Evolutionary conservation across 441 rosid species (phyloP).

Genomic region (Bruguiera hainesii): DNA sequence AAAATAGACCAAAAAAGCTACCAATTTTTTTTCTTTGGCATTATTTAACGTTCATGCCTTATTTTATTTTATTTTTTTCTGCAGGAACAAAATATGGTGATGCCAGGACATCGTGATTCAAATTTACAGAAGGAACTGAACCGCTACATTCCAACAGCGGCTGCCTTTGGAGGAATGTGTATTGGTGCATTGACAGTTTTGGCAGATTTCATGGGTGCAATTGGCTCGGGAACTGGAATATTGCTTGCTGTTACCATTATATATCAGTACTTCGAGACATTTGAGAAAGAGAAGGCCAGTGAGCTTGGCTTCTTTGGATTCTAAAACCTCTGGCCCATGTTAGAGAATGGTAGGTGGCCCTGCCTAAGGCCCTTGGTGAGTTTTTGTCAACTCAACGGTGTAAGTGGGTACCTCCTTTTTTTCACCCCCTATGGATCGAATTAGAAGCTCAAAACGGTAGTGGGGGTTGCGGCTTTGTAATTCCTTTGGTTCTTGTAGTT

Average conservation of each 20-base stretch:
- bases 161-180: constrained; percentile 81
- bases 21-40: no score
- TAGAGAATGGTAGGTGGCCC: no score
- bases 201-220: constrained; percentile 96
- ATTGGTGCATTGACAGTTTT: constrained; percentile 76
- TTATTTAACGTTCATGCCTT: no score
- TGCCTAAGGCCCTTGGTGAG: no score
- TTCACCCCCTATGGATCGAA: no score
- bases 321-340: constrained; percentile 11
- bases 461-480: no score
- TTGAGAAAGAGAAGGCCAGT: constrained; percentile 94
- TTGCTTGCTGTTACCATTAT: constrained; percentile 87
- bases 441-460: no score
- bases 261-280: constrained; percentile 91
- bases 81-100: constrained; percentile 98
- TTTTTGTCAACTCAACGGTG: no score
- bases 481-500: no score
- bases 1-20: no score
- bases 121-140: constrained; percentile 83
- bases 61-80: not conserved
- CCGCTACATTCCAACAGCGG: constrained; percentile 87
- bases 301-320: constrained; percentile 89
- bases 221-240: constrained; percentile 89
- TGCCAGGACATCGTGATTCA: constrained; percentile 93
- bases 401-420: no score